A percentile compares a stretch with the other conserved stretches of the same genome.
These are phyloP conservation scores for Plasmodiophora brassicae DNA, from an alignment of 208 protist species.

Conservation along the genomic window DNA sequence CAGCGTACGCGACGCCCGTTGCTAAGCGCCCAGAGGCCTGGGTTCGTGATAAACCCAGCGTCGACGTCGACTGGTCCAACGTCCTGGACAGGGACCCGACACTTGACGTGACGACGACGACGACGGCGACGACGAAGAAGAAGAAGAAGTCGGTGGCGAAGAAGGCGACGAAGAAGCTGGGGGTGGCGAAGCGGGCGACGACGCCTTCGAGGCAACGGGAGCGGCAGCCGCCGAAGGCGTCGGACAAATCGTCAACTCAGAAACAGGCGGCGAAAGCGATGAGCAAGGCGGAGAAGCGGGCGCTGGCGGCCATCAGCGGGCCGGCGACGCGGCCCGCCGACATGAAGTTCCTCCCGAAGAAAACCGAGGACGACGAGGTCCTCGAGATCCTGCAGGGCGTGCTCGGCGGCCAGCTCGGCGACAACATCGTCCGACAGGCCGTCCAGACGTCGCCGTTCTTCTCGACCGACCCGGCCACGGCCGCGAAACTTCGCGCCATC, in stretches of 20 bases:
- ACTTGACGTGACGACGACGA: too few relatives aligned
- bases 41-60: background rate
- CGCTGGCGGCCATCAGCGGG: background rate
- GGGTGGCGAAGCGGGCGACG: too few relatives aligned
- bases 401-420: background rate
- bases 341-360: background rate
- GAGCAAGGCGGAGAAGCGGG: background rate
- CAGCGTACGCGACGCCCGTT: background rate
- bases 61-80: background rate
- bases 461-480: background rate
- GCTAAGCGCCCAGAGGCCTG: background rate
- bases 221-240: too few relatives aligned
- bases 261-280: too few relatives aligned
- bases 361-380: background rate
- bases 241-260: too few relatives aligned
- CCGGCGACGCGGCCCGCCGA: background rate
- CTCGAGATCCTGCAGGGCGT: background rate
- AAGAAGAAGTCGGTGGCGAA: too few relatives aligned
- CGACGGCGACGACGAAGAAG: too few relatives aligned
- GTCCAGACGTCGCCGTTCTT: constrained; percentile 7
- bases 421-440: background rate
- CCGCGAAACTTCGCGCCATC: background rate
- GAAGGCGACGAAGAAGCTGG: too few relatives aligned
- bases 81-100: too few relatives aligned
- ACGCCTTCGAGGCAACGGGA: too few relatives aligned